phyloP scores from a whole-genome alignment of 805 yeast genomes.

The Candida nemodendra region DNA sequence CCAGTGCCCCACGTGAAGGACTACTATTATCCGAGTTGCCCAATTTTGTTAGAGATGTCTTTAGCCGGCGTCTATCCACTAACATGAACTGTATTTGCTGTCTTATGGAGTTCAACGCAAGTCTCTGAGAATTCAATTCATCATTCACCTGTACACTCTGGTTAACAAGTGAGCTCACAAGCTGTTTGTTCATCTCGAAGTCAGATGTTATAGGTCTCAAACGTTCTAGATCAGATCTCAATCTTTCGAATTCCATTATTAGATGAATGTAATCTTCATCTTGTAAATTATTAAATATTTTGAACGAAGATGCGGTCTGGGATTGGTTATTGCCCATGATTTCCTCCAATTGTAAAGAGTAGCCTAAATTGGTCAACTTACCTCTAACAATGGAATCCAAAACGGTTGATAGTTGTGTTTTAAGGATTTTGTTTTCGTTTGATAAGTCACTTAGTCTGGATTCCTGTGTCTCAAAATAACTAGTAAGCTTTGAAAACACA shows the following conservation, averaged over 20 bases:
- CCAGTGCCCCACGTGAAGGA: conserved; percentile 1
- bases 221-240: conserved; percentile 41
- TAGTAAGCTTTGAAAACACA: conserved; percentile 25
- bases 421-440: conserved; percentile 40
- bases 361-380: conserved; percentile 49
- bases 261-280: conserved; percentile 31
- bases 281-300: conserved; percentile 14
- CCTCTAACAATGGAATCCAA: conserved; percentile 50
- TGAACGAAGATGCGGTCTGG: conserved; percentile 10
- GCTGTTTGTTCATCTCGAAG: conserved; percentile 25
- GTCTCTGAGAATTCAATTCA: conserved; percentile 45
- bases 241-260: conserved; percentile 42
- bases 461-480: conserved; percentile 28
- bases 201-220: conserved; percentile 25
- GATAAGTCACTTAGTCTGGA: conserved; percentile 29
- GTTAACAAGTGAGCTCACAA: conserved; percentile 21
- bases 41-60: conserved; percentile 9
- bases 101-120: conserved; percentile 43
- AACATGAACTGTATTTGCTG: conserved; percentile 51
- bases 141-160: conserved; percentile 39
- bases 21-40: neutral
- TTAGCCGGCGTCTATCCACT: conserved; percentile 39
- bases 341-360: conserved; percentile 46
- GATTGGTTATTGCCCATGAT: conserved; percentile 28
- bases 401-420: conserved; percentile 43